Conservation (phyloP, 2,329 filamentous ascomycete genomes). For the Leptographium lundbergii region DNA sequence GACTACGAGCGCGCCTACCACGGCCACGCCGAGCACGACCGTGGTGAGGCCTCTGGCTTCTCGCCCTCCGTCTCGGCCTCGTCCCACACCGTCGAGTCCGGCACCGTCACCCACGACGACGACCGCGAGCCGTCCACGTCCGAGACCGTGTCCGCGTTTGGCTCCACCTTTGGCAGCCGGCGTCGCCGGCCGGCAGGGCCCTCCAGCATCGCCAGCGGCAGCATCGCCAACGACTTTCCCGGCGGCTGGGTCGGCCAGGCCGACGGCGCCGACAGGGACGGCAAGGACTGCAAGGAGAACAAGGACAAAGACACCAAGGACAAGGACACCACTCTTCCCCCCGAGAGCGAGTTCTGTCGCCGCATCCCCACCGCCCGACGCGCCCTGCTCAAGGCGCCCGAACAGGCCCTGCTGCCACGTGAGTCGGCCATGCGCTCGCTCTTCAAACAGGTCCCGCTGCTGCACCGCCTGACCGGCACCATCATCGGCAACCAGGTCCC, state of each 20-base stretch:
- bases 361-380: slow-evolving; percentile 55
- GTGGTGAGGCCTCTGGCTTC: slow-evolving; percentile 19
- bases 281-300: too few species aligned
- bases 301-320: too few species aligned
- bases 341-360: slow-evolving; percentile 35
- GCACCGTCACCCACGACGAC: slow-evolving; percentile 32
- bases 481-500: slow-evolving; percentile 70
- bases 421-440: slow-evolving; percentile 52
- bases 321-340: neutral
- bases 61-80: slow-evolving; percentile 21
- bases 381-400: slow-evolving; percentile 51
- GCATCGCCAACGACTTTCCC: slow-evolving; percentile 8
- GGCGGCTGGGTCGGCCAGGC: neutral
- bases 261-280: too few species aligned
- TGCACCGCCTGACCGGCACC: slow-evolving; percentile 58
- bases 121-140: slow-evolving; percentile 13
- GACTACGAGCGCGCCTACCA: slow-evolving; percentile 3
- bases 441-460: slow-evolving; percentile 52
- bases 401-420: slow-evolving; percentile 59
- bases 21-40: slow-evolving; percentile 21
- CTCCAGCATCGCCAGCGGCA: slow-evolving; percentile 2
- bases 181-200: neutral
- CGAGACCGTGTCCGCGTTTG: slow-evolving; percentile 25
- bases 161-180: neutral
- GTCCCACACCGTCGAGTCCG: slow-evolving; percentile 45